Base-by-base conservation (phyloP, 257 asterid species). In the Gentiana macrophylla region DNA sequence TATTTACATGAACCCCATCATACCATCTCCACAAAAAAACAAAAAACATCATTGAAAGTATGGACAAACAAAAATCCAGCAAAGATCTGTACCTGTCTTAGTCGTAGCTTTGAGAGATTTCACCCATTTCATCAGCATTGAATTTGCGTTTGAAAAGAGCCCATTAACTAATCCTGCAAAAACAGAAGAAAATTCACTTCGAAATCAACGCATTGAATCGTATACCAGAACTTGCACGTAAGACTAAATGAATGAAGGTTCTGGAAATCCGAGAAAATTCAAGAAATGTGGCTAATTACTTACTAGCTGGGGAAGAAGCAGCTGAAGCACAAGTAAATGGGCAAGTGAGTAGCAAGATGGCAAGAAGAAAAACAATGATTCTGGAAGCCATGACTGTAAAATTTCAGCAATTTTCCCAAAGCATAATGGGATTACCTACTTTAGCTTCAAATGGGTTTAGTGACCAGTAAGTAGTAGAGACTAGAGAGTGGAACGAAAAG, bases 41-140 rank as follows among this genome's bases (percentile, higher is more conserved):
- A 13, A 38, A 5, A 13, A 2, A 50, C 66, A 60, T 62, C 37
- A 24, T 32, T 35, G 32, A 32, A 36, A 35, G 8, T 33, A 65
- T 37, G 24, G 3, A 63, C 45, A 46, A 53, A 2, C 35, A 59
- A 46, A 64, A 36, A 41, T 7, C 12, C 43, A 35, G 46, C 48
- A 50, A 55, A 67, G 78, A 66, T 67, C 77, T 62, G 51, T 62
- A 89, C 95, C 93, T 51, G 90, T 82, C 73, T 86, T 89, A 50
- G 88, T 79, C 10, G 87, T 80, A 47, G 87, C 62, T 72, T 69
- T 86, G 62, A 86, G 82, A 45, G 97, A 86, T 59, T 72, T 70
- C 67, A 73, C 61, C 93, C 93, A 86, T 72, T 84, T 86, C 95
- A 81, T 77, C 74, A 77, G 77, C 86, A 71, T 64, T 3, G 95